Evolutionary conservation across 495 filamentous ascomycete species (phyloP).

Genomic region (Viridothelium virens): DNA sequence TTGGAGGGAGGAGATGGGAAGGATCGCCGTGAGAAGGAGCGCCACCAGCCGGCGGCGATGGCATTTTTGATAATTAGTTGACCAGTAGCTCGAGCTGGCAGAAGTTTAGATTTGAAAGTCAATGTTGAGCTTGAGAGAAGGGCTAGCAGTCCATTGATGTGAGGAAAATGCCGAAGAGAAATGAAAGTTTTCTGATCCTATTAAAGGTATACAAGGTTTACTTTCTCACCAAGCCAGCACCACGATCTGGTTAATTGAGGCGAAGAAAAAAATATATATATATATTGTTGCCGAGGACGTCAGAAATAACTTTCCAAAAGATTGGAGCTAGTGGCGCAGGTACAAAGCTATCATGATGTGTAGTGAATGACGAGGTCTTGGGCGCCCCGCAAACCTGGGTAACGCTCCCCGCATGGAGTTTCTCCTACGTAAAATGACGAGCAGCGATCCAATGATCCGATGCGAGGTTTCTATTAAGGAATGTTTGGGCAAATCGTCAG

Average conservation of each 20-base stretch:
- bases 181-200: too few relatives aligned
- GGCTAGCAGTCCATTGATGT: too few relatives aligned
- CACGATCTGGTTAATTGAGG: too few relatives aligned
- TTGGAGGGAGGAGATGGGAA: constrained; percentile 72
- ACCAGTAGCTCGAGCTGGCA: too few relatives aligned
- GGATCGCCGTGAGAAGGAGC: constrained; percentile 64
- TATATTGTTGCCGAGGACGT: not conserved
- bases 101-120: not conserved
- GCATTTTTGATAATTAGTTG: not conserved
- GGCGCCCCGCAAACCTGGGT: not conserved
- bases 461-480: not conserved
- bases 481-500: not conserved
- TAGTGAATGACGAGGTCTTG: constrained; percentile 1
- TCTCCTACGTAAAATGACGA: not conserved
- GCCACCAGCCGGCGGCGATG: constrained; percentile 25
- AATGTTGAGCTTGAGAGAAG: too few relatives aligned
- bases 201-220: too few relatives aligned
- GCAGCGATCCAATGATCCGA: not conserved
- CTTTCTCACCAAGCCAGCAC: too few relatives aligned
- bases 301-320: not conserved
- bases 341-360: not conserved
- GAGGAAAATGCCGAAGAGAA: too few relatives aligned
- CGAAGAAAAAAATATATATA: not conserved
- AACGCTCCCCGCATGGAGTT: not conserved
- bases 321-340: not conserved